These are phyloP conservation scores for Cercospora beticola DNA, from an alignment of 2,329 filamentous ascomycete genomes.

Conservation along the genomic window DNA sequence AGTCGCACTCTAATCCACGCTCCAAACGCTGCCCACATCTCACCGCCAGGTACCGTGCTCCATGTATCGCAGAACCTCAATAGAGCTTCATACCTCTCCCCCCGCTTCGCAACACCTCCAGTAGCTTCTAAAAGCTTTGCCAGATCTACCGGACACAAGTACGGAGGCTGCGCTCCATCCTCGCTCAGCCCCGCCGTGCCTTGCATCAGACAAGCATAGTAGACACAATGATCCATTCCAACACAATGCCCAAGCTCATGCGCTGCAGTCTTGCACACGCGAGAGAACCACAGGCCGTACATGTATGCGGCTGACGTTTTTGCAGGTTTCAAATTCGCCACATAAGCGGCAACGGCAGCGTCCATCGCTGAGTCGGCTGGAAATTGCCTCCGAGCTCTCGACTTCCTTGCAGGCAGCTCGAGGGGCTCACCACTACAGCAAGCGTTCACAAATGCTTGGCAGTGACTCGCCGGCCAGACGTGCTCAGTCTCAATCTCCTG, in stretches of 20 bases:
- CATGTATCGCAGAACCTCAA: constrained; percentile 46
- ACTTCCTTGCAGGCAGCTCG: constrained; percentile 7
- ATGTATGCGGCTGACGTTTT: constrained; percentile 1
- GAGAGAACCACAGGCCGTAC: constrained; percentile 55
- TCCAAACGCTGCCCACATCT: constrained; percentile 49
- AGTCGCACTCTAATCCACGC: constrained; percentile 45
- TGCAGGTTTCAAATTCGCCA: not conserved
- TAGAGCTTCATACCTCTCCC: constrained; percentile 45
- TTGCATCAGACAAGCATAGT: constrained; percentile 66
- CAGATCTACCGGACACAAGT: constrained; percentile 61
- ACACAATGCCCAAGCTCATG: constrained; percentile 70
- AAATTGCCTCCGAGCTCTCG: constrained; percentile 13
- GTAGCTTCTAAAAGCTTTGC: constrained; percentile 48
- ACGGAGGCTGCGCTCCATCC: constrained; percentile 62
- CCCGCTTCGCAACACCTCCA: constrained; percentile 25
- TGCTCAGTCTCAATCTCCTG: constrained; percentile 53
- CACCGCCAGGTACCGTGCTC: constrained; percentile 36
- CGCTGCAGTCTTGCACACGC: constrained; percentile 57
- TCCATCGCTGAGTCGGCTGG: constrained; percentile 10
- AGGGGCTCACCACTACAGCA: constrained; percentile 25
- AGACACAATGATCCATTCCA: constrained; percentile 65
- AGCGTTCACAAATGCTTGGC: constrained; percentile 50
- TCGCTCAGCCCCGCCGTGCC: constrained; percentile 57
- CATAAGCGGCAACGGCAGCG: constrained; percentile 18
- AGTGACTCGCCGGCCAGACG: constrained; percentile 66